Conservation (phyloP, 495 filamentous ascomycete genomes). For the Neurospora pannonica region DNA sequence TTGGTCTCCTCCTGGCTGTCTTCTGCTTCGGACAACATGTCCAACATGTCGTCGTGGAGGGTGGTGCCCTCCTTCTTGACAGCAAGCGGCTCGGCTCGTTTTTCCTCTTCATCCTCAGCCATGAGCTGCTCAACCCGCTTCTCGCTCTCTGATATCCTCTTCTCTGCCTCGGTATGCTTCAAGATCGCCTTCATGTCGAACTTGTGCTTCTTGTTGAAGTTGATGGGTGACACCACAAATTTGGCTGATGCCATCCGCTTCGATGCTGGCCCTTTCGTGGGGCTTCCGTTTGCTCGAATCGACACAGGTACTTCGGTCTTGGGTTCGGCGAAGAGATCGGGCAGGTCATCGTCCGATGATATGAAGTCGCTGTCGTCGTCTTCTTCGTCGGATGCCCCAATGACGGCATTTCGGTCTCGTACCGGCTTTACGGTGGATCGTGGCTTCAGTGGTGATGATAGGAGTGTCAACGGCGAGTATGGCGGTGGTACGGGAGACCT, state of each 20-base stretch:
- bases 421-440: conserved; percentile 8
- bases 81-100: conserved; percentile 10
- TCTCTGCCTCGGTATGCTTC: conserved; percentile 47
- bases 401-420: conserved; percentile 35
- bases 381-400: conserved; percentile 63
- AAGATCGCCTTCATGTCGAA: conserved; percentile 60
- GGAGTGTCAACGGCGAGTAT: conserved; percentile 5
- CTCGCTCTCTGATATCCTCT: conserved; percentile 48
- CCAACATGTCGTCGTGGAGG: conserved; percentile 27
- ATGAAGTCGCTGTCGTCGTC: conserved; percentile 4
- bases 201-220: conserved; percentile 49
- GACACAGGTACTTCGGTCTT: conserved; percentile 1
- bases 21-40: conserved; percentile 38
- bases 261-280: background rate
- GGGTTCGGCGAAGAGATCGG: conserved; percentile 12
- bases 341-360: conserved; percentile 14
- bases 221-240: conserved; percentile 32
- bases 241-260: conserved; percentile 1
- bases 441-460: conserved; percentile 21
- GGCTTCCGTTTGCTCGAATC: background rate
- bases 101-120: conserved; percentile 18
- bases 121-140: conserved; percentile 33
- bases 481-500: conserved; percentile 3
- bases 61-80: conserved; percentile 9
- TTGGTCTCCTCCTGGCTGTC: conserved; percentile 44